Percentiles rank a stretch among this genome's conserved stretches.
These are phyloP conservation scores for Maudiozyma serrabonitensis DNA, from an alignment of 805 yeast genomes.

Conservation along the genomic window DNA sequence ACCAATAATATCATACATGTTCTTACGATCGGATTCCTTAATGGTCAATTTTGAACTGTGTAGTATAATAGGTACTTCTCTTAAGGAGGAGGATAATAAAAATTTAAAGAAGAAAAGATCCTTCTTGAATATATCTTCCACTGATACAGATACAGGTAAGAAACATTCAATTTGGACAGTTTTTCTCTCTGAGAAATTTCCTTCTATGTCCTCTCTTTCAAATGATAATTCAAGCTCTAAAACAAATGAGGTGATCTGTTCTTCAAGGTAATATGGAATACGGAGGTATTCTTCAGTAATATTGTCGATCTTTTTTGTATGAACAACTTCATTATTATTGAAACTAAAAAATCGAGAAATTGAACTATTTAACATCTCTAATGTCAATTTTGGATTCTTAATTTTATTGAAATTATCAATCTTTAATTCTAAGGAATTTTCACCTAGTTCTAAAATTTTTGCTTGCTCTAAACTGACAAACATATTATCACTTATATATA, in stretches of 20 bases:
- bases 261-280: constrained; percentile 13
- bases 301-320: background rate
- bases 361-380: constrained; percentile 2
- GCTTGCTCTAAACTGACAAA: constrained; percentile 12
- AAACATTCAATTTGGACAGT: constrained; percentile 10
- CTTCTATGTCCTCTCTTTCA: constrained; percentile 2
- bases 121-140: constrained; percentile 25
- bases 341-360: background rate
- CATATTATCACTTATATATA: constrained; percentile 13
- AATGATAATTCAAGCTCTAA: constrained; percentile 11
- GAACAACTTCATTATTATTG: background rate
- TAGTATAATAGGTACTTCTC: constrained; percentile 20
- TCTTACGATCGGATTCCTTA: background rate
- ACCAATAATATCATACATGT: constrained; percentile 14
- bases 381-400: background rate
- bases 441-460: constrained; percentile 11
- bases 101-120: constrained; percentile 24
- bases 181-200: constrained; percentile 11
- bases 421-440: constrained; percentile 10
- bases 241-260: constrained; percentile 12
- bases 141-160: constrained; percentile 26
- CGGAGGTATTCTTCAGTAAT: background rate
- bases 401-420: constrained; percentile 8
- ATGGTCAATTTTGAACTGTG: constrained; percentile 11
- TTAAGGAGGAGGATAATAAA: constrained; percentile 17